Percentiles rank a stretch among this genome's conserved stretches.
Evolutionary conservation across 805 yeast genomes (phyloP).

Genomic region (Saccharomycopsis babjevae): DNA sequence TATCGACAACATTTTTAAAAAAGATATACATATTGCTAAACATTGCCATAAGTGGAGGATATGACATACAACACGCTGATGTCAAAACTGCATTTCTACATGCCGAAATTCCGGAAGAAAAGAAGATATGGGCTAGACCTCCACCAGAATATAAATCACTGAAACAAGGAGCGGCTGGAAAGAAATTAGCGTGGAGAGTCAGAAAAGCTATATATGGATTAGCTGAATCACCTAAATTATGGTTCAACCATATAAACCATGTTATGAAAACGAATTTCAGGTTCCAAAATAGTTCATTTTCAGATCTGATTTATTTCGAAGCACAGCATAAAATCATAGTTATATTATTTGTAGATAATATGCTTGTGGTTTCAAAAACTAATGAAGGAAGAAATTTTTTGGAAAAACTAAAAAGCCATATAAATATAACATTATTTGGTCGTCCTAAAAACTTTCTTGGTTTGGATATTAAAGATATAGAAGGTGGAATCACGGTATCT

Average conservation of each 20-base stretch:
- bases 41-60: background rate
- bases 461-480: background rate
- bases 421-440: background rate
- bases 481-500: background rate
- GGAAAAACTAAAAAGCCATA: background rate
- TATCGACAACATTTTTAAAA: background rate
- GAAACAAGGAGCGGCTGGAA: background rate
- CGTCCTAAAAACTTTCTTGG: background rate
- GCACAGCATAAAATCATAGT: background rate
- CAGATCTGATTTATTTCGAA: background rate
- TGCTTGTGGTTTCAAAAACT: background rate
- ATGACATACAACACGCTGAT: background rate
- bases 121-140: background rate
- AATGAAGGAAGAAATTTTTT: background rate
- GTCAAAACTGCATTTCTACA: background rate
- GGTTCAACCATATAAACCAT: background rate
- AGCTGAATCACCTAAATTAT: background rate
- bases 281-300: background rate
- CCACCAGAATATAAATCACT: background rate
- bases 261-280: background rate
- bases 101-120: background rate
- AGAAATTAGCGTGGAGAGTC: background rate
- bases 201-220: background rate
- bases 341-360: background rate
- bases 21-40: background rate